Base-by-base conservation (phyloP, 768 basidiomycete genomes). In the Daedaleopsis sinensis region DNA sequence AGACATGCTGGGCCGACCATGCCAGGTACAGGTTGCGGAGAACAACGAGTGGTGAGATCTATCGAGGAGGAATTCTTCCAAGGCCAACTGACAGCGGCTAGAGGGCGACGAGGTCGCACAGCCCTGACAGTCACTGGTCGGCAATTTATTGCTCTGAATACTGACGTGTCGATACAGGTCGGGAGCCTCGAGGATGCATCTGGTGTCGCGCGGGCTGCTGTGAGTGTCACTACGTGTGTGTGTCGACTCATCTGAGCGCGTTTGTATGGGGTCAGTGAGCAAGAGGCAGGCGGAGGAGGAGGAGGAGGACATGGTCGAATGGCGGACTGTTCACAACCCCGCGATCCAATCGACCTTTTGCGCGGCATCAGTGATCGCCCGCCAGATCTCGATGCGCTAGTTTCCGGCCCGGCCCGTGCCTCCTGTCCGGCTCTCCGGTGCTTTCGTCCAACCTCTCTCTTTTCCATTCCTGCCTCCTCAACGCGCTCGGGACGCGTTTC, bases 11-110 rank as follows among this genome's bases (percentile, higher is more conserved):
- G 19, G 19, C 37, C 19, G 23, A 44, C 58, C 15, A 13, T 8
- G 11, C 19, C 48, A 64, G 54, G 62, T 58, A 64, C 62, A 64
- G 51, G 36, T 56, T 44, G 58, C 9, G 51, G 51, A n/a, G n/a
- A 7, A 36, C 21, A n/a, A 52, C 51, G 23, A 49, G 47, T 23
- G 19, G 35, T n/a, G 51, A 62, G 56, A 55, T 58, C 46, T 32
- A 62, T 55, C 44, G 48, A 32, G 37, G 11, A 52, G 51, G 51
- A 52, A n/a, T 52, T 57, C 36, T 15, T 37, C 47, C 23, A 47
- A 36, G 55, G 39, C 19, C 49, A 21, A 51, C 38, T 62, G 61
- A 58, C 61, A 47, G 61, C 55, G 55, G 39, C 39, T 46, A 50
- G 19, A 48, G 9, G 44, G 27, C 15, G 27, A 47, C 47, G 13